Base-by-base conservation (phyloP, 176 grass and related monocot genomes). In the Avena sativa region DNA sequence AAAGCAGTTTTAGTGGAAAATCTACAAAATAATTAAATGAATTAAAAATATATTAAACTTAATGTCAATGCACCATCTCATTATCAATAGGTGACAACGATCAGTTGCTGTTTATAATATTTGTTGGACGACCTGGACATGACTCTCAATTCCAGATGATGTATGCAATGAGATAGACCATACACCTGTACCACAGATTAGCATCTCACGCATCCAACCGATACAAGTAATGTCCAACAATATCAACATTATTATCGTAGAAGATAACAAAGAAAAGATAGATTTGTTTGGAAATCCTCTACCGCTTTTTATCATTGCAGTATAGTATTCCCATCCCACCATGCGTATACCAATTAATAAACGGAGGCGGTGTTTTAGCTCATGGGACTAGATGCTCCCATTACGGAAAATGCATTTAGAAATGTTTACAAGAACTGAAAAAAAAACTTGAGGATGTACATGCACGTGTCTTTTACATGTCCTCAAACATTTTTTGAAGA, bases 111-210 rank as follows among this genome's bases (percentile, higher is more conserved):
- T 52, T 64, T 85, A 48, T 82, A 81, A 34, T 47, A 17, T 88
- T 85, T 71, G 62, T 34, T 20, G 62, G 59, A 78, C 44, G 68
- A 84, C 70, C 52, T 81, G 51, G 28, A 69, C 60, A 76, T 85
- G 21, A 91, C 88, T 88, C 85, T 82, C 71, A 85, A 72, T 84
- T 84, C 68, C 79, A 49, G 40, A 87, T 68, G 58, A 80, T 55
- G 82, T 78, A 81, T n/a, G 71, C 60, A 81, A 61, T 61, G 62
- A 77, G 15, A 85, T 69, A 72, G 77, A 71, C 71, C 90, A 88
- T 91, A 91, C 82, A 85, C 82, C 79, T 85, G 81, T 85, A 85
- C 84, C 76, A 76, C 51, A 81, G 70, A 81, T 74, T 88, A 68
- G 85, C 68, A 82, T 88, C 68, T 88, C 15, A 20, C 75, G 44